phyloP scores from a whole-genome alignment of 2,329 filamentous ascomycete species.

The Stenocarpella maydis region DNA sequence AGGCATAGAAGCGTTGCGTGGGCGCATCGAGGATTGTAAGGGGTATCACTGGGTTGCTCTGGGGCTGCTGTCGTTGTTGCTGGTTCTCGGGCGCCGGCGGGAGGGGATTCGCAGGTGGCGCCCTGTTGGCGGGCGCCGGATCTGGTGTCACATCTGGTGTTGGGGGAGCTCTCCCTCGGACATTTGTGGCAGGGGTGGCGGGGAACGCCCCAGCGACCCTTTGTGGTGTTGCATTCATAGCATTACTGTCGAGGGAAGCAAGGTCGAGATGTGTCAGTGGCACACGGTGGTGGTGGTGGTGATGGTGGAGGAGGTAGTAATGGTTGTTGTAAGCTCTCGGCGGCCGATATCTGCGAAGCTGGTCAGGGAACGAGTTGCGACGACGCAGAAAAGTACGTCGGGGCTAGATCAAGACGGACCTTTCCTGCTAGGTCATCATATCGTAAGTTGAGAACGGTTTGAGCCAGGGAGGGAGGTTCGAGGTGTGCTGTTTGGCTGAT shows the following conservation, averaged over 20 bases:
- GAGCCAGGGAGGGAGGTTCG: not conserved
- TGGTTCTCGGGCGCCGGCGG: slow-evolving; percentile 56
- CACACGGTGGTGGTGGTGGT: not conserved
- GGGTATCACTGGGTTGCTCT: slow-evolving; percentile 75
- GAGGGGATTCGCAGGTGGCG: slow-evolving; percentile 5
- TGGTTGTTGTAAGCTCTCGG: slow-evolving; percentile 34
- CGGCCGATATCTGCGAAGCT: slow-evolving; percentile 32
- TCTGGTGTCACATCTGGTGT: slow-evolving; percentile 27
- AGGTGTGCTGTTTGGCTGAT: not conserved
- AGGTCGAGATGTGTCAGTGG: slow-evolving; percentile 1
- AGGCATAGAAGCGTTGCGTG: slow-evolving; percentile 86
- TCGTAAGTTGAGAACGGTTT: slow-evolving; percentile 22
- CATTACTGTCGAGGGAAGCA: slow-evolving; percentile 31
- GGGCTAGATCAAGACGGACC: not conserved
- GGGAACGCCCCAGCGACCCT: slow-evolving; percentile 35
- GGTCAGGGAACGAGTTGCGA: slow-evolving; percentile 24
- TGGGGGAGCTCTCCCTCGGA: slow-evolving; percentile 34
- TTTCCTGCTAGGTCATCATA: slow-evolving; percentile 36
- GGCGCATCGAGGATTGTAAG: slow-evolving; percentile 85
- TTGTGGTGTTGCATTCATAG: slow-evolving; percentile 35
- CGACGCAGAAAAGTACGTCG: not conserved
- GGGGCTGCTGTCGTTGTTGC: slow-evolving; percentile 43
- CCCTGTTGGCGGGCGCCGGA: slow-evolving; percentile 11
- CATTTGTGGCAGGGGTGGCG: slow-evolving; percentile 35
- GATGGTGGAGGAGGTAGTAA: slow-evolving; percentile 20